These are phyloP conservation scores for Potentilla sterilis DNA, from an alignment of 306 rosid genomes.

Conservation along the genomic window DNA sequence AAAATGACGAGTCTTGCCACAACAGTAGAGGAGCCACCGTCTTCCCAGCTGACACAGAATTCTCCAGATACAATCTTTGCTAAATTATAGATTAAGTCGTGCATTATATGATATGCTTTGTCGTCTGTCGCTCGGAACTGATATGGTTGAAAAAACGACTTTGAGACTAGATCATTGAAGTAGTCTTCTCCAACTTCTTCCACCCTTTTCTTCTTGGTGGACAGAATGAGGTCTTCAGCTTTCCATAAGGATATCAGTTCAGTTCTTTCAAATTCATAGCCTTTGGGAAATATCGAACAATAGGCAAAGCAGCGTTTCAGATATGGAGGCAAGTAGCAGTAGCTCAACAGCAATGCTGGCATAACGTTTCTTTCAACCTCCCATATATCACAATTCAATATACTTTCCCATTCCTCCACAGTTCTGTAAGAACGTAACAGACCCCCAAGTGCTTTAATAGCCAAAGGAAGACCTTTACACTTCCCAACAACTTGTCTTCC, in stretches of 20 bases:
- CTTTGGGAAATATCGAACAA: no score
- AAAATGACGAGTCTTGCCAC: constrained; percentile 8
- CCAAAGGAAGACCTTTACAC: not conserved
- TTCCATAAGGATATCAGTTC: no score
- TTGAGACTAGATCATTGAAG: not conserved
- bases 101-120: not conserved
- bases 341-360: no score
- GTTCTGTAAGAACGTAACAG: not conserved
- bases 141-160: not conserved
- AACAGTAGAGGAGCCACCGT: not conserved
- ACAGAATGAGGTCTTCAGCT: no score
- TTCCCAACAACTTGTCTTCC: not conserved
- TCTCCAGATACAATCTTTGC: not conserved
- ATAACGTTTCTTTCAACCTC: not conserved
- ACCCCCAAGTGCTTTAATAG: not conserved
- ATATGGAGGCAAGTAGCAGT: no score
- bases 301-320: no score
- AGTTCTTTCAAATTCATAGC: no score
- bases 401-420: not conserved
- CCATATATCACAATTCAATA: not conserved
- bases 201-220: no score
- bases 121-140: no score
- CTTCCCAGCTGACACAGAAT: not conserved
- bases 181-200: not conserved
- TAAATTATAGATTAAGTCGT: not conserved